Evolutionary conservation across 1,284 basidiomycete genomes (phyloP).

Genomic region (Rhodotorula sp.): DNA sequence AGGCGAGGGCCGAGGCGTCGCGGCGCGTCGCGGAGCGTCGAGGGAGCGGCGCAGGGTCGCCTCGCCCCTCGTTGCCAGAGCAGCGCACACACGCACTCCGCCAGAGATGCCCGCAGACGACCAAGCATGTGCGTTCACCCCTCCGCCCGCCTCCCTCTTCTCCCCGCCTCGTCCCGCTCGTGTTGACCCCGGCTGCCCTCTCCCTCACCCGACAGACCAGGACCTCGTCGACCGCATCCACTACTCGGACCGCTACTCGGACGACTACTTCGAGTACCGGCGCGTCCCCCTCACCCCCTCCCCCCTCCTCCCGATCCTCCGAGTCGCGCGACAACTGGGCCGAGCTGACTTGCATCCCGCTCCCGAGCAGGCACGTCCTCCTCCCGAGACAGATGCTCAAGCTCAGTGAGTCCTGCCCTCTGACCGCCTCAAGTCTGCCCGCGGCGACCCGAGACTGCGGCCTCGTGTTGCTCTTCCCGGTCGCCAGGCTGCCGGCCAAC

Average conservation of each 20-base stretch:
- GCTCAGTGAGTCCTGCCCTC: constrained; percentile 20
- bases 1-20: not conserved
- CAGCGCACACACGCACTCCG: no score
- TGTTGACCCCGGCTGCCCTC: not conserved
- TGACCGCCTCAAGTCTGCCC: no score
- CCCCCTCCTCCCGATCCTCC: no score
- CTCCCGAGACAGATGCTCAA: constrained; percentile 39
- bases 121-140: constrained; percentile 6
- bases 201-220: constrained; percentile 17
- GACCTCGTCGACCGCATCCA: constrained; percentile 23
- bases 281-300: not conserved
- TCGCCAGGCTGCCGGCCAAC: not conserved
- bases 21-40: not conserved
- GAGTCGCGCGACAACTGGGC: no score
- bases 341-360: no score
- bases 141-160: not conserved
- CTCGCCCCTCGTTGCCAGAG: no score
- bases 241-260: constrained; percentile 32
- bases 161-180: not conserved
- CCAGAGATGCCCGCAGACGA: constrained; percentile 16
- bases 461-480: no score
- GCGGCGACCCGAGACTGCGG: no score
- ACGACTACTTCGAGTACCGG: constrained; percentile 29
- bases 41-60: not conserved
- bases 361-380: constrained; percentile 19